Evolutionary conservation across 257 asterid genomes (phyloP).

Genomic region (Ajuga chamaepitys): DNA sequence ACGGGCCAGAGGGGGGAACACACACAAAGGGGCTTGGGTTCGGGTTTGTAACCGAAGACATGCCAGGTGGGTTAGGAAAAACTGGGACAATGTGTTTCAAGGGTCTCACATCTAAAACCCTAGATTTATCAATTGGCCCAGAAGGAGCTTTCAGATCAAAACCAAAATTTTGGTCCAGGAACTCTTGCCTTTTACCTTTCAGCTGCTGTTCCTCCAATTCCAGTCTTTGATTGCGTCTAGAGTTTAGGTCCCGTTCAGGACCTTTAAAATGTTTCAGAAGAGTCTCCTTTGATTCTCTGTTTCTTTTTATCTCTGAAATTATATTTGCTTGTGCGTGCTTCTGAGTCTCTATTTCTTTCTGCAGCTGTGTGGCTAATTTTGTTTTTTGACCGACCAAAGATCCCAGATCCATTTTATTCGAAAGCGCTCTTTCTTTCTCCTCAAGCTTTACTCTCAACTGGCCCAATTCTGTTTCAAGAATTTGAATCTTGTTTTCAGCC

Average conservation of each 20-base stretch:
- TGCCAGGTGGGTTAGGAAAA: constrained; percentile 37
- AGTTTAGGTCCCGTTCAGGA: constrained; percentile 29
- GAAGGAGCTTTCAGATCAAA: too few species aligned
- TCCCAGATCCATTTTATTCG: constrained; percentile 39
- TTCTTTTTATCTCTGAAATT: constrained; percentile 25
- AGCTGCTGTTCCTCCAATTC: constrained; percentile 57
- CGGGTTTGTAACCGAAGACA: constrained; percentile 41
- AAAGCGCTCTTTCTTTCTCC: constrained; percentile 17
- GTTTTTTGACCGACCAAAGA: constrained; percentile 29
- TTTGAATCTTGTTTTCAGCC: constrained; percentile 37
- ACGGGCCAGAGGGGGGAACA: constrained; percentile 89
- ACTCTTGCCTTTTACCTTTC: constrained; percentile 24
- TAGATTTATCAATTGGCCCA: too few species aligned
- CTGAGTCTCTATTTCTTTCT: too few species aligned
- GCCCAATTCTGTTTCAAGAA: constrained; percentile 32
- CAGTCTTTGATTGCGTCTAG: constrained; percentile 22
- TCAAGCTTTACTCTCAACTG: constrained; percentile 25
- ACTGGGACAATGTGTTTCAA: too few species aligned
- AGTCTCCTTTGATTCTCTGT: constrained; percentile 35
- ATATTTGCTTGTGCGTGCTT: constrained; percentile 40
- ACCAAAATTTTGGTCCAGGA: too few species aligned
- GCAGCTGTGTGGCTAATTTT: too few species aligned
- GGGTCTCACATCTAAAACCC: too few species aligned
- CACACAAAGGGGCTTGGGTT: too few species aligned
- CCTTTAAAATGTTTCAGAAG: constrained; percentile 26